phyloP scores from a whole-genome alignment of 345 rosid species.

The Mercurialis annua region DNA sequence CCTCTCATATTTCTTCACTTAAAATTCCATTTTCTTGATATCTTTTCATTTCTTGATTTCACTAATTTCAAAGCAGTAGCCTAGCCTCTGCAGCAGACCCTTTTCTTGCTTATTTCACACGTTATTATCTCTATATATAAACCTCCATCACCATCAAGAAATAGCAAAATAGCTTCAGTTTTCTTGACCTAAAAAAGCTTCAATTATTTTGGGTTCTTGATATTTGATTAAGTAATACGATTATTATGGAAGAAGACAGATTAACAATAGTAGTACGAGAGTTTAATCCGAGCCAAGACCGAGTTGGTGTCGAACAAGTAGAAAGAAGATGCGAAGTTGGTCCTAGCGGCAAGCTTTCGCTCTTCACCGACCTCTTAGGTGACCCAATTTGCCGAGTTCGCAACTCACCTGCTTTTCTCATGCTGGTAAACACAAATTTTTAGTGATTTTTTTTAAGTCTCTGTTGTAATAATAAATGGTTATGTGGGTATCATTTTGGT shows the following conservation, averaged over 20 bases:
- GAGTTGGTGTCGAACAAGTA: slow-evolving; percentile 56
- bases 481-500: not conserved
- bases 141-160: slow-evolving; percentile 10
- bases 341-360: slow-evolving; percentile 65
- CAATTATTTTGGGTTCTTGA: not conserved
- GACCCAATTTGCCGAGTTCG: slow-evolving; percentile 99
- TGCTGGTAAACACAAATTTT: slow-evolving; percentile 57
- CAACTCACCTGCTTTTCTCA: slow-evolving; percentile 90
- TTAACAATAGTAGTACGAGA: slow-evolving; percentile 62
- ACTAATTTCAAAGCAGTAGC: slow-evolving; percentile 19
- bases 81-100: not conserved
- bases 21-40: slow-evolving; percentile 1
- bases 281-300: slow-evolving; percentile 58
- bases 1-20: too few species aligned
- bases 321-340: slow-evolving; percentile 93
- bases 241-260: slow-evolving; percentile 19
- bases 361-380: slow-evolving; percentile 93
- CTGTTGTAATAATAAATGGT: not conserved
- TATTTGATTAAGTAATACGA: too few species aligned
- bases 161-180: not conserved
- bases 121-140: slow-evolving; percentile 3
- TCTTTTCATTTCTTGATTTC: not conserved
- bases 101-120: slow-evolving; percentile 28
- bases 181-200: too few species aligned
- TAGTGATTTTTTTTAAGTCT: not conserved